Evolutionary conservation across 805 yeast genomes (phyloP), one percentile per base, ranked within the genome.

Genomic region (Priceomyces carsonii): DNA sequence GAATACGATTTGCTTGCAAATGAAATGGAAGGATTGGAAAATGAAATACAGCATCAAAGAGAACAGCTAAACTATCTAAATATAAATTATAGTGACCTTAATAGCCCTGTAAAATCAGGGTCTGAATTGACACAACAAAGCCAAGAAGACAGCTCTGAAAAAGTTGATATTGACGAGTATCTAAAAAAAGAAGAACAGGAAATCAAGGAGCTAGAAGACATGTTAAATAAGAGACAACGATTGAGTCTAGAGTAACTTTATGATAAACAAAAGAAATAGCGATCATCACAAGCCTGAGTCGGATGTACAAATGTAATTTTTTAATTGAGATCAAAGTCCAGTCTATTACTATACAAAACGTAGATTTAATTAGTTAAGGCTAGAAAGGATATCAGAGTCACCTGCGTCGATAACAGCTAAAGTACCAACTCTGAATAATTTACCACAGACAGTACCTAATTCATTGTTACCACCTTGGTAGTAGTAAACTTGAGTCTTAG

Each of bases 391-490:
- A 77, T 93, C 99, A 63, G 99, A 93, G 80, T 93, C 99, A 90
- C 99, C 99, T 62, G 96, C 96, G 63, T 93, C 99, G 65, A 91
- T 78, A 63, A 93, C 73, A 64, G 97, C 79, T 64, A 93, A 78
- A 66, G 90, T 91, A 80, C 98, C 98, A 61, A 93, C 98, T 80
- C 97, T 88, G 96, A 93, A 93, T 67, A 93, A 88, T 77, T 87
- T 91, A 90, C 99, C 99, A 79, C 96, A 91, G 61, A 96, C 96
- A 62, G 99, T 93, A 81, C 97, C 98, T 69, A 91, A 87, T 80
- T 91, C 98, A 79, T 91, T 91, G 96, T 91, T 91, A 75, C 96
- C 95, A 81, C 97, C 98, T 77, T 84, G 93, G 95, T 90, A 93
- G 90, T 90, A 95, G 93, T 91, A 90, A 55, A 82, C 84, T 66